Conservation (phyloP, 176 grass and related monocot genomes). For the Panicum miliaceum region DNA sequence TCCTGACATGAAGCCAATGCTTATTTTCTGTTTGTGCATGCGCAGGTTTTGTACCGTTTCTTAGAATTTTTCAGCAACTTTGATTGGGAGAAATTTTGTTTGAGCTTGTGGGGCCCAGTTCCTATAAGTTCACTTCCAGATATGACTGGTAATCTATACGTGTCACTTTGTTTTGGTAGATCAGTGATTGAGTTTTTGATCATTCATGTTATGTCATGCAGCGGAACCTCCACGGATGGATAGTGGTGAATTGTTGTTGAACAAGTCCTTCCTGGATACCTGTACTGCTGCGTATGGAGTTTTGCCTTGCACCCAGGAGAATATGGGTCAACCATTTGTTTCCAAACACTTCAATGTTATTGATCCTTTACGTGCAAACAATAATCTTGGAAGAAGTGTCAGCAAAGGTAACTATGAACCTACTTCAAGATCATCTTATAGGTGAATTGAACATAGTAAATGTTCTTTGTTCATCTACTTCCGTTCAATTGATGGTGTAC, state of each 20-base stretch:
- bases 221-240: conserved; percentile 77
- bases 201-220: conserved; percentile 52
- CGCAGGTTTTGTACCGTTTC: conserved; percentile 90
- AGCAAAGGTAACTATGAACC: conserved; percentile 71
- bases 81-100: conserved; percentile 91
- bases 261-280: conserved; percentile 69
- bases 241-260: conserved; percentile 67
- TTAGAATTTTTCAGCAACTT: conserved; percentile 98
- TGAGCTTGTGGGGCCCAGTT: conserved; percentile 90
- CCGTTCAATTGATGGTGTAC: conserved; percentile 1
- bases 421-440: conserved; percentile 21
- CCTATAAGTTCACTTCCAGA: conserved; percentile 91
- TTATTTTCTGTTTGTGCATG: conserved; percentile 45
- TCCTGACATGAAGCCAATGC: conserved; percentile 21
- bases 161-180: conserved; percentile 12
- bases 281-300: conserved; percentile 60
- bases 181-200: conserved; percentile 39
- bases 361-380: conserved; percentile 87
- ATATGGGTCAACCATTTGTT: conserved; percentile 70
- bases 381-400: conserved; percentile 96
- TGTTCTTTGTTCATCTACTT: conserved; percentile 17
- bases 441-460: conserved; percentile 26
- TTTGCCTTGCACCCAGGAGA: conserved; percentile 64
- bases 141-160: conserved; percentile 71
- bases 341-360: conserved; percentile 97